phyloP scores from a whole-genome alignment of 805 yeast genomes.

The Yueomyces sinensis region DNA sequence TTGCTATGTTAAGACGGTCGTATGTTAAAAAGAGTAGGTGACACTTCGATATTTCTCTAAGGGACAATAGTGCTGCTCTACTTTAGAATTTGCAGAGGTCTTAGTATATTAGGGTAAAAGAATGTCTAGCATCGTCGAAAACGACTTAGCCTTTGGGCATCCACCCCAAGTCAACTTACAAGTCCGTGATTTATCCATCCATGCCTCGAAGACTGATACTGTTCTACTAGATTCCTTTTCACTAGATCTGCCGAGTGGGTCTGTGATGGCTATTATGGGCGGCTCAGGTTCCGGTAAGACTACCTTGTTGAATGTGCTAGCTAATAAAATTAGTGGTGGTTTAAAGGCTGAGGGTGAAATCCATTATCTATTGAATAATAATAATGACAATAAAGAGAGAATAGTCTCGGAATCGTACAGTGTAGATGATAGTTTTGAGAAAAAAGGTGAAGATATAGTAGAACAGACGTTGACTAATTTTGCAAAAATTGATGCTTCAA shows the following conservation, averaged over 20 bases:
- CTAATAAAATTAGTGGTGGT: constrained; percentile 34
- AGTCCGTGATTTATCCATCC: constrained; percentile 16
- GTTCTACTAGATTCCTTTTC: constrained; percentile 38
- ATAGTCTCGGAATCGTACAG: neutral
- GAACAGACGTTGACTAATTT: neutral
- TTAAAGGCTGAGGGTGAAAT: constrained; percentile 32
- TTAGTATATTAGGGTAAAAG: too few species aligned
- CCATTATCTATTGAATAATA: constrained; percentile 14
- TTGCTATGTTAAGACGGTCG: too few species aligned
- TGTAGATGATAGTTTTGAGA: neutral
- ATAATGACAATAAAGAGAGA: neutral
- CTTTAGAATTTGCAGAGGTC: too few species aligned
- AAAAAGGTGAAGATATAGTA: neutral
- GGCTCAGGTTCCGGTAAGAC: constrained; percentile 87
- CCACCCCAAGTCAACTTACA: constrained; percentile 13
- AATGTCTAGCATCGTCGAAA: constrained; percentile 8
- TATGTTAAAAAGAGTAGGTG: too few species aligned
- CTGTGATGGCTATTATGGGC: constrained; percentile 70
- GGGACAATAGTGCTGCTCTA: too few species aligned
- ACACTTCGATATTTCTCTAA: too few species aligned
- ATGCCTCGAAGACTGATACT: constrained; percentile 20
- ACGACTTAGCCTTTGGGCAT: constrained; percentile 11
- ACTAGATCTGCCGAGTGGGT: constrained; percentile 44
- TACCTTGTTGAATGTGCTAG: constrained; percentile 54
- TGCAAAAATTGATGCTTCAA: constrained; percentile 6